Base-by-base conservation (phyloP, 129 eudicot species). In the Pulicaria dysenterica region DNA sequence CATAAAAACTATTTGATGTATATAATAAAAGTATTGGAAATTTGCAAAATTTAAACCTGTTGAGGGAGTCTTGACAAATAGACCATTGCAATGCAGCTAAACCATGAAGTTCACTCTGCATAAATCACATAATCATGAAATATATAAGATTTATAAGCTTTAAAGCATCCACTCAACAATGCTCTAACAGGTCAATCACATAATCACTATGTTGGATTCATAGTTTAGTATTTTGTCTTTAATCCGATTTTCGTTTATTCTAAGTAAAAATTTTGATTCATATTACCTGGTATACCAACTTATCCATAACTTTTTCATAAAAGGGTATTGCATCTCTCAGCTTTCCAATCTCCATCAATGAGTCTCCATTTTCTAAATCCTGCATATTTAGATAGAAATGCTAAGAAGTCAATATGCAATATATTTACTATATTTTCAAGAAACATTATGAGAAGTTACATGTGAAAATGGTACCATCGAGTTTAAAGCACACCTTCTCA, bases 61-160 rank as follows among this genome's bases (percentile, higher is more conserved):
- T 68, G 70, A 92, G 90, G 49, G 98, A 92, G 77, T 92, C 98
- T 68, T 75, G 95, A 77, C 98, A 92, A 51, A 92, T 89, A 77
- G 98, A 87, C 98, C 98, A 92, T 69, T 92, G 91, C 79, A 92
- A 64, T 80, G 96, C 96, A 46, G 98, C 98, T 77, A 89, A 80
- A 16, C 96, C 98, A 76, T 92, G 91, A 73, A 92, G 98, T 75
- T 92, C 96, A 77, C 79, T 89, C 98, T 92, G 92, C 89, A 82
- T 66, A 70, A 77, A 56, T 54, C 56, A 64, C 57, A 62, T 6
- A 64, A 24, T 64, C 40, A 69, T 37, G 8, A 45, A 4, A 41
- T 11, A 42, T 57, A 14, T 2, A 42, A 73, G 16, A 46, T 40
- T 77, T 9, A 15, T 54, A 65, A 37, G 55, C 5, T 77, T n/a